phyloP scores from a whole-genome alignment of 305 asterid species.

The Striga hermonthica region DNA sequence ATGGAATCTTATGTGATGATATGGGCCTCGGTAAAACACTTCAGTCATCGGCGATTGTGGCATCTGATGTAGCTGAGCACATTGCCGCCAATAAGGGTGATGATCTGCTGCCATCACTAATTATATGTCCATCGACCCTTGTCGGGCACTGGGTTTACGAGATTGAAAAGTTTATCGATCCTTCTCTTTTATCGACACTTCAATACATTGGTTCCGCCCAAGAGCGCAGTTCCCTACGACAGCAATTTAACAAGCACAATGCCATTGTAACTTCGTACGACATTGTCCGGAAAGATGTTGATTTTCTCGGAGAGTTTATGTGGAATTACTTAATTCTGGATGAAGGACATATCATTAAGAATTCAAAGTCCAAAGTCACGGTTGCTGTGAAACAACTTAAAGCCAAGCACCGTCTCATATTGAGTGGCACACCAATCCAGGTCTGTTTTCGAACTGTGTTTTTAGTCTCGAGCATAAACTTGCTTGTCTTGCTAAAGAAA shows the following conservation, averaged over 20 bases:
- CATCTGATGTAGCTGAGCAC: constrained; percentile 89
- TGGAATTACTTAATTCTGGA: constrained; percentile 97
- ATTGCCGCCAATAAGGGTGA: constrained; percentile 50
- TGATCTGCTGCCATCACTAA: constrained; percentile 72
- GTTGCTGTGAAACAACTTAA: constrained; percentile 88
- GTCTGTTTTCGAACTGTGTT: constrained; percentile 40
- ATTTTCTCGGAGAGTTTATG: constrained; percentile 57
- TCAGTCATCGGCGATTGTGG: constrained; percentile 92
- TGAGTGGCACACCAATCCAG: constrained; percentile 99
- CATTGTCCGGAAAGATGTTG: constrained; percentile 92
- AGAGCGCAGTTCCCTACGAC: constrained; percentile 68
- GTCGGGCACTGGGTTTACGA: constrained; percentile 99
- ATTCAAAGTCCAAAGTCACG: constrained; percentile 89
- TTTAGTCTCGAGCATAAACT: constrained; percentile 24
- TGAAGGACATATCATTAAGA: constrained; percentile 95
- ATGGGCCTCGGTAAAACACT: constrained; percentile 99
- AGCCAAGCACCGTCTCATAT: constrained; percentile 93
- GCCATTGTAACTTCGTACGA: constrained; percentile 91
- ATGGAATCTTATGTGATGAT: constrained; percentile 97
- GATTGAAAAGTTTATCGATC: constrained; percentile 95
- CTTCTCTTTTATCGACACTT: constrained; percentile 78
- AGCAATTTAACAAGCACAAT: constrained; percentile 65
- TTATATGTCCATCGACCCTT: constrained; percentile 93
- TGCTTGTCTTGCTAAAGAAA: constrained; percentile 34
- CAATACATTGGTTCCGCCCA: constrained; percentile 96